phyloP scores from a whole-genome alignment of 2,329 filamentous ascomycete genomes.

The Epichloe amarillans region DNA sequence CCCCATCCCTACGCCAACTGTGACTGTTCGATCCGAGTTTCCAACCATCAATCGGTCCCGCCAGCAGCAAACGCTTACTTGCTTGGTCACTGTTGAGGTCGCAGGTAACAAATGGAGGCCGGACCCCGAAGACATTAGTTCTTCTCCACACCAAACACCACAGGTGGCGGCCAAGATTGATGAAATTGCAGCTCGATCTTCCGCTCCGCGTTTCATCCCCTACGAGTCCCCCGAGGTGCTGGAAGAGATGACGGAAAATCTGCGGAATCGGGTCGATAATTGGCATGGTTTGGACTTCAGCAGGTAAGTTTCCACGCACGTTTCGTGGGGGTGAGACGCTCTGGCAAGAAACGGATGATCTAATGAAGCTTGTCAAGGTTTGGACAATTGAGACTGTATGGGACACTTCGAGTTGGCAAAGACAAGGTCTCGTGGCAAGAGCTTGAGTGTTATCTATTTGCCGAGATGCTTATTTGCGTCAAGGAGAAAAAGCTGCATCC shows the following conservation, averaged over 20 bases:
- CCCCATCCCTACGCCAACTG: conserved; percentile 76
- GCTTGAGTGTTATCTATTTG: conserved; percentile 90
- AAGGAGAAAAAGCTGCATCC: conserved; percentile 76
- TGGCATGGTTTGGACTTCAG: conserved; percentile 95
- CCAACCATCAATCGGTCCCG: conserved; percentile 84
- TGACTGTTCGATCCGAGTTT: conserved; percentile 95
- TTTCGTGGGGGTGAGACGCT: background rate
- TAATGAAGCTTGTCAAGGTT: conserved; percentile 43
- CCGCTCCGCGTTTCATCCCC: conserved; percentile 45
- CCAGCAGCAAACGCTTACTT: conserved; percentile 90
- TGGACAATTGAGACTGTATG: conserved; percentile 80
- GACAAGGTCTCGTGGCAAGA: conserved; percentile 97
- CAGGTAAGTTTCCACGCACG: conserved; percentile 34
- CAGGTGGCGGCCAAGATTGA: conserved; percentile 32
- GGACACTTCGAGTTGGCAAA: conserved; percentile 85
- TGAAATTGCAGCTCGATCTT: conserved; percentile 39
- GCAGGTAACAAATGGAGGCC: conserved; percentile 84
- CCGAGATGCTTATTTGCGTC: conserved; percentile 98
- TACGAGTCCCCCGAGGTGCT: conserved; percentile 68
- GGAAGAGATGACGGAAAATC: conserved; percentile 72
- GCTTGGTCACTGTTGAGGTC: conserved; percentile 86
- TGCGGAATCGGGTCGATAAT: conserved; percentile 84
- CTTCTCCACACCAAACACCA: conserved; percentile 30
- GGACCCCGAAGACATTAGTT: conserved; percentile 65
- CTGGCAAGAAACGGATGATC: background rate